Evolutionary conservation across 306 rosid genomes (phyloP), one percentile per base, ranked within the genome.

Genomic region (Gastrolobium bilobum): DNA sequence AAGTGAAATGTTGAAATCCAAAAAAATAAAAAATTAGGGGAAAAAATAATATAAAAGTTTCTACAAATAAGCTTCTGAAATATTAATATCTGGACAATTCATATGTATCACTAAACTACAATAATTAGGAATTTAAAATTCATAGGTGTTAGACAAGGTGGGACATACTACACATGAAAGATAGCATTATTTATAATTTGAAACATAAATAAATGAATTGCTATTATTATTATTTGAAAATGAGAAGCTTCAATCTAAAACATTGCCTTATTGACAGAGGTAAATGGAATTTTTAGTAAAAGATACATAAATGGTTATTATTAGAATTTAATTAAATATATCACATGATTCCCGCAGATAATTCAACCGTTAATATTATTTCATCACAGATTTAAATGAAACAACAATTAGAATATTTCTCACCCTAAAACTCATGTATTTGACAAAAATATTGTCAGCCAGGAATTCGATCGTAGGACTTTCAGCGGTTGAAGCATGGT

Each of bases 371-470:
- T 6, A 34, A 63, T 14, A 15, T 39, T 38, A 0, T 1, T 1
- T 6, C n/a, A 15, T 2, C 30, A 31, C 51, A 10, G 14, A 0
- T 38, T 35, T 2, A 40, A 34, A 65, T 39, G 9, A 62, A 20
- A 48, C 2, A 47, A 2, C 11, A 68, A 5, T 3, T 53, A 10
- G 11, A 15, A 51, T 2, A 42, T 7, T 67, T 53, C 87, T 87
- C 47, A 94, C 99, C 86, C 71, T 85, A 62, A 94, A 89, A 60
- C 88, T 82, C 13, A 94, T 82, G 78, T 67, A 53, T 87, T 86
- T 91, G 84, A 84, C 92, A 37, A 91, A 20, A 20, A 20, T 20
- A 20, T 20, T 20, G 26, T 20, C 26, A 20, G 26, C 26, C 26
- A 20, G 1, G 26, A 20, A 0, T 20, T 20, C 26, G 26, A 20